phyloP scores from a whole-genome alignment of 345 rosid species.

The Citrus sp. region DNA sequence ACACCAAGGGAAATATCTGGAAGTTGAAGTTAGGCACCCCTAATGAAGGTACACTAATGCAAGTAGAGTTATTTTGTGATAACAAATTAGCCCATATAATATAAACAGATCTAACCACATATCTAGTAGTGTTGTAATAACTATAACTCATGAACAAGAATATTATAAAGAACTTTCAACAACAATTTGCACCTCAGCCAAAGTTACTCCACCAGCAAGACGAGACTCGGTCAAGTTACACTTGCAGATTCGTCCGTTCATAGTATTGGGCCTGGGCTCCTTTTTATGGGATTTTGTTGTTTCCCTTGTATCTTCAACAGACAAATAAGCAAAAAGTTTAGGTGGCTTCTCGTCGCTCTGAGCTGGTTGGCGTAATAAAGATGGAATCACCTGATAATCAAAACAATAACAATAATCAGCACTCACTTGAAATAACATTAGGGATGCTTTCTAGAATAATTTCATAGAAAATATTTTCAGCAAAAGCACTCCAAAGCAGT shows the following conservation, averaged over 20 bases:
- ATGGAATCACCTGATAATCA: conserved; percentile 73
- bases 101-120: neutral
- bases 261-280: conserved; percentile 1
- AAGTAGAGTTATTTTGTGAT: neutral
- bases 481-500: neutral
- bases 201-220: conserved; percentile 52
- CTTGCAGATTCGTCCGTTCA: conserved; percentile 59
- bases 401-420: conserved; percentile 13
- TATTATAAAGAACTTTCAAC: neutral
- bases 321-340: conserved; percentile 66
- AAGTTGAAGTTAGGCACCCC: neutral
- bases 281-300: neutral
- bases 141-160: neutral
- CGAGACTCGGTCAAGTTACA: conserved; percentile 68
- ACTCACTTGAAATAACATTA: neutral
- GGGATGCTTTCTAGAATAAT: neutral
- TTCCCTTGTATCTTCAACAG: conserved; percentile 40
- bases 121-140: neutral
- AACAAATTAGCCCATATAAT: neutral
- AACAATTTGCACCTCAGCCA: conserved; percentile 58
- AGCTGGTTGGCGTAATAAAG: conserved; percentile 36
- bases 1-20: neutral
- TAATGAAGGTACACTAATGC: neutral
- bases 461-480: neutral
- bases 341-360: conserved; percentile 30